These are phyloP conservation scores for Carallia brachiata DNA, from an alignment of 345 rosid species.

Conservation along the genomic window DNA sequence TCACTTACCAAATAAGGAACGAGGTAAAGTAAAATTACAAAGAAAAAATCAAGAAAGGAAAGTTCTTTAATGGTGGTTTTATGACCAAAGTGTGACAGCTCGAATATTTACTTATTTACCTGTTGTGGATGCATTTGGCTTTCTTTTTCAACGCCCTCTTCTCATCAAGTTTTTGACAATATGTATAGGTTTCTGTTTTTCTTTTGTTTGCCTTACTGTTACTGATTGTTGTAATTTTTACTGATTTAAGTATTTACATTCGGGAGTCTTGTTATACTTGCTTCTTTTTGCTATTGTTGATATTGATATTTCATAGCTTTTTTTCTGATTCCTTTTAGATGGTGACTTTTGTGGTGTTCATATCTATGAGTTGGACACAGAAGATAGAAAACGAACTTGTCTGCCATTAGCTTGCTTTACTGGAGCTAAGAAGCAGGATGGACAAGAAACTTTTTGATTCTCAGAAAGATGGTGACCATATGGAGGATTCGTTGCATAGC, in stretches of 20 bases:
- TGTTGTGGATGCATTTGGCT: conserved; percentile 9
- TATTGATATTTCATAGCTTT: conserved; percentile 19
- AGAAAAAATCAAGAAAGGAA: not conserved
- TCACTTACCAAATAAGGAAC: conserved; percentile 2
- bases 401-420: conserved; percentile 12
- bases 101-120: conserved; percentile 2
- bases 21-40: conserved; percentile 2
- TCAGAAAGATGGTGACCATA: conserved; percentile 38
- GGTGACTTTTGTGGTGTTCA: conserved; percentile 3
- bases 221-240: not conserved
- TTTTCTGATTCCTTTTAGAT: conserved; percentile 30
- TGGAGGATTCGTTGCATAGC: conserved; percentile 39
- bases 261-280: conserved; percentile 10
- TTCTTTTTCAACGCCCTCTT: not conserved
- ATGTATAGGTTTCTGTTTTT: not conserved
- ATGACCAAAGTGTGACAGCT: not conserved
- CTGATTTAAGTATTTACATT: conserved; percentile 1
- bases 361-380: conserved; percentile 17
- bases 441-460: conserved; percentile 34
- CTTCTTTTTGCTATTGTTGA: conserved; percentile 9
- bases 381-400: conserved; percentile 26
- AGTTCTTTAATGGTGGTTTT: conserved; percentile 4
- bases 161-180: not conserved
- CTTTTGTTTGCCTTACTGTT: not conserved
- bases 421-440: conserved; percentile 37